Evolutionary conservation across 768 basidiomycete genomes (phyloP).

Genomic region (Panaeolus cyanescens): DNA sequence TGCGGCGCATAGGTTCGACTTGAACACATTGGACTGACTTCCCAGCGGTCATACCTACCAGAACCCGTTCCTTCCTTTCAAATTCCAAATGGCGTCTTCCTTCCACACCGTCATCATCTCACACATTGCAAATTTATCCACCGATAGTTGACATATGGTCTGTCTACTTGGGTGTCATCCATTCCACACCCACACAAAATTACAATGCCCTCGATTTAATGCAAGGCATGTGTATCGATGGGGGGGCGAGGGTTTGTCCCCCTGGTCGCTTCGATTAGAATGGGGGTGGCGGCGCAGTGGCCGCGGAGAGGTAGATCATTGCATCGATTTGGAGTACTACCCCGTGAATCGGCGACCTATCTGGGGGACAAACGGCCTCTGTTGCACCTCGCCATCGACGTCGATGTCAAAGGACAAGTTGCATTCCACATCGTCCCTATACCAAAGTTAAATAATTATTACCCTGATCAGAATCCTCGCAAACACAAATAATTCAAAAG

Average conservation of each 20-base stretch:
- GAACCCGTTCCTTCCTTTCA: background rate
- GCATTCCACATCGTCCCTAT: constrained; percentile 3
- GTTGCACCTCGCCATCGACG: constrained; percentile 2
- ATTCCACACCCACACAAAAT: background rate
- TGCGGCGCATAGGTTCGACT: background rate
- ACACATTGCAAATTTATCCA: constrained; percentile 1
- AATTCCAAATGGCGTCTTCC: background rate
- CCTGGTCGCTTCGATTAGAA: constrained; percentile 1
- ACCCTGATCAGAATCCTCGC: background rate
- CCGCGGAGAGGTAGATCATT: constrained; percentile 3
- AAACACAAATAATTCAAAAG: background rate
- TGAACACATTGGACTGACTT: background rate
- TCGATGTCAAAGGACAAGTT: constrained; percentile 4
- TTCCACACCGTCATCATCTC: background rate
- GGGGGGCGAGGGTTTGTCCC: background rate
- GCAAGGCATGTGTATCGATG: background rate
- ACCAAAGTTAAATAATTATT: background rate
- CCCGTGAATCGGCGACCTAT: constrained; percentile 3
- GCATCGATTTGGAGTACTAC: constrained; percentile 1
- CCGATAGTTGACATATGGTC: background rate
- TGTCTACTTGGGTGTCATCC: background rate
- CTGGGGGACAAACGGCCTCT: constrained; percentile 2
- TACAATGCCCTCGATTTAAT: background rate
- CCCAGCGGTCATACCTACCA: background rate
- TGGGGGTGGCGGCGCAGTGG: constrained; percentile 2